These are phyloP conservation scores for Hyaloscypha finlandica DNA, from an alignment of 495 filamentous ascomycete genomes.

Conservation along the genomic window DNA sequence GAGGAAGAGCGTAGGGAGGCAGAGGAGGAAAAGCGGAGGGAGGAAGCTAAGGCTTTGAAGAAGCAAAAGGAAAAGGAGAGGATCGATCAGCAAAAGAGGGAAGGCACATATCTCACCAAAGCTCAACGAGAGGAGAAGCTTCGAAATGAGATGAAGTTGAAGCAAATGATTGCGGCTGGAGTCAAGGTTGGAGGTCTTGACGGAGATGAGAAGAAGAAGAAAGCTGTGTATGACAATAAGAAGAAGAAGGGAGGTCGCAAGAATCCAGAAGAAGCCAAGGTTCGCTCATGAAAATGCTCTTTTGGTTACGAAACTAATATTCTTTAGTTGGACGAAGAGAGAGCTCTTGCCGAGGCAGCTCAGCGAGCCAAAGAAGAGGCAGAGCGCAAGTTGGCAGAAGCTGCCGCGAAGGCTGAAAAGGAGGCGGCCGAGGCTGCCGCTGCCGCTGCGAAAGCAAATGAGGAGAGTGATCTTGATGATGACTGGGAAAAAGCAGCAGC, in stretches of 20 bases:
- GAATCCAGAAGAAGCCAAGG: slow-evolving; percentile 64
- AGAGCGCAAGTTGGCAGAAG: slow-evolving; percentile 63
- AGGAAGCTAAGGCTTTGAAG: slow-evolving; percentile 74
- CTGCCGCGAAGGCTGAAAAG: slow-evolving; percentile 56
- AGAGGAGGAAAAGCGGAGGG: slow-evolving; percentile 74
- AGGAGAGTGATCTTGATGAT: slow-evolving; percentile 69
- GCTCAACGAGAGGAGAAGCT: slow-evolving; percentile 87
- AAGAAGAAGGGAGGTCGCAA: slow-evolving; percentile 71
- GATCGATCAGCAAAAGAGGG: slow-evolving; percentile 92
- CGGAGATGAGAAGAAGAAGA: slow-evolving; percentile 59
- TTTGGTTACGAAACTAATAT: slow-evolving; percentile 15
- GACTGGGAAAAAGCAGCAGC: slow-evolving; percentile 91
- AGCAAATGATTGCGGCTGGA: slow-evolving; percentile 92
- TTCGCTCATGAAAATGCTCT: slow-evolving; percentile 7
- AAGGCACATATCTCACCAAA: slow-evolving; percentile 93
- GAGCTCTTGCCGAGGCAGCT: slow-evolving; percentile 69
- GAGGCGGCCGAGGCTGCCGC: slow-evolving; percentile 61
- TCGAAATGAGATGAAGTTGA: slow-evolving; percentile 78
- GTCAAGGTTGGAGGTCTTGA: slow-evolving; percentile 78
- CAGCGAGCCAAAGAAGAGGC: slow-evolving; percentile 65
- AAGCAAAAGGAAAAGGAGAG: slow-evolving; percentile 96
- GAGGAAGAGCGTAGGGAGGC: slow-evolving; percentile 66
- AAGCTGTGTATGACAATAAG: slow-evolving; percentile 65
- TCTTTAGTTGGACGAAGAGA: slow-evolving; percentile 64
- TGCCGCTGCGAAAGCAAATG: slow-evolving; percentile 54